Conservation (phyloP, 352 stramenopile genomes). For the Phytophthora kernoviae region DNA sequence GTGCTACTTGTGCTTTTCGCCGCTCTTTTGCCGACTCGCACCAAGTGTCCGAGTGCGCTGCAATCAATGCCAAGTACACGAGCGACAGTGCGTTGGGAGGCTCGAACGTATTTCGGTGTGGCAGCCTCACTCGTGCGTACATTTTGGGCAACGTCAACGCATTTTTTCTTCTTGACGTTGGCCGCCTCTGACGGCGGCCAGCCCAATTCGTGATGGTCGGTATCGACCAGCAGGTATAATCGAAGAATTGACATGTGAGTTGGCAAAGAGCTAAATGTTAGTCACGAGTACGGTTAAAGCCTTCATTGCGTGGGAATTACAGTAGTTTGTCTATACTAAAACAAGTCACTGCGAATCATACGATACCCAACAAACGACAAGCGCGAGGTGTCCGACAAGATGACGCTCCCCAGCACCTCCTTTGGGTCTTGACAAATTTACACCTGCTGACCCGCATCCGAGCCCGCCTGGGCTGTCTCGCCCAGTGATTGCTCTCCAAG, state of each 20-base stretch:
- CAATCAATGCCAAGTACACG: constrained; percentile 32
- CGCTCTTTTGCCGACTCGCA: constrained; percentile 33
- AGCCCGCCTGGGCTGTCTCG: constrained; percentile 17
- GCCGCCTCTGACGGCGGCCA: background rate
- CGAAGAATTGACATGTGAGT: no score
- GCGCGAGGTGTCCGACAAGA: background rate
- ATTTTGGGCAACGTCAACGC: constrained; percentile 46
- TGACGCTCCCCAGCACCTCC: constrained; percentile 14
- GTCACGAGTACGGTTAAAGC: no score
- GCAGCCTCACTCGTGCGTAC: constrained; percentile 38
- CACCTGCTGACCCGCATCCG: constrained; percentile 24
- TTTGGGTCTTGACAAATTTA: constrained; percentile 19
- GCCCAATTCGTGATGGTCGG: no score
- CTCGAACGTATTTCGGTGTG: constrained; percentile 39
- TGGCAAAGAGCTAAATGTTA: no score
- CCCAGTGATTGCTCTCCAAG: constrained; percentile 20
- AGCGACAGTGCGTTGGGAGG: constrained; percentile 16
- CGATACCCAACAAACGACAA: constrained; percentile 5
- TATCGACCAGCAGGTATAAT: no score
- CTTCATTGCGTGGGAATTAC: constrained; percentile 8
- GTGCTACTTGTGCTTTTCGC: constrained; percentile 34
- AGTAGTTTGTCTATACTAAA: background rate
- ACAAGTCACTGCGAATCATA: constrained; percentile 8
- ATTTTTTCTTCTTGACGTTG: constrained; percentile 39
- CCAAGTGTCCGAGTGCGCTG: constrained; percentile 40